Conservation (phyloP, 2,329 filamentous ascomycete species). For the Claviceps sp. region DNA sequence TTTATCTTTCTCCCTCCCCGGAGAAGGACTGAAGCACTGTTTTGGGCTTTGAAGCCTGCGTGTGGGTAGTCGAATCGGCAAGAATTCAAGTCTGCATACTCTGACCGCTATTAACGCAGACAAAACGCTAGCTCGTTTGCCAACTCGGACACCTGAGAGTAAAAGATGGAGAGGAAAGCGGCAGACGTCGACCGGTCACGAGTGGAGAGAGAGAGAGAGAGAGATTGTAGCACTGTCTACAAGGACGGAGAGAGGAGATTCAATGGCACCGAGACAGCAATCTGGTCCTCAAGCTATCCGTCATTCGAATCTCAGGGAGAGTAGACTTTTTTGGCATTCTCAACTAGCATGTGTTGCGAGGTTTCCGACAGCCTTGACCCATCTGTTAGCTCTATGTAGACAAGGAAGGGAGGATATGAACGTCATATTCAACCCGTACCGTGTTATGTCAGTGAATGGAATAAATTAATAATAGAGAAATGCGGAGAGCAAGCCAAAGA, state of each 20-base stretch:
- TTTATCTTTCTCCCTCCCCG: no score
- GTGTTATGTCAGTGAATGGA: background rate
- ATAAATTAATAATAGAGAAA: background rate
- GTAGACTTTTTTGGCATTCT: background rate
- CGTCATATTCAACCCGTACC: conserved; percentile 7
- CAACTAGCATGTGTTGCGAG: conserved; percentile 5
- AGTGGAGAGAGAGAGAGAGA: background rate
- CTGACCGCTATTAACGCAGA: background rate
- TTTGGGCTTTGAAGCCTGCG: background rate
- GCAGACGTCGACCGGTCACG: background rate
- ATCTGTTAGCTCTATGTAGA: conserved; percentile 10
- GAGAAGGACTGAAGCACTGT: background rate
- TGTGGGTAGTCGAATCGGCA: background rate
- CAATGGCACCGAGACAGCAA: no score
- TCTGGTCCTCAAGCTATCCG: background rate
- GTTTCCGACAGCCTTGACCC: conserved; percentile 8
- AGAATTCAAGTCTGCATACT: background rate
- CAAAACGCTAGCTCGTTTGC: background rate
- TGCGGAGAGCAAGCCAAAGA: background rate
- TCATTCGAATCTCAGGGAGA: background rate
- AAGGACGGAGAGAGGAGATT: background rate
- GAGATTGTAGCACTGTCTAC: background rate
- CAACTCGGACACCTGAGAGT: background rate
- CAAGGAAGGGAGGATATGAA: conserved; percentile 13
- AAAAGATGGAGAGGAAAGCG: no score